A percentile compares a stretch with the other conserved stretches of the same genome.
phyloP scores from a whole-genome alignment of 768 basidiomycete species.

The Tylopilus intermedius region DNA sequence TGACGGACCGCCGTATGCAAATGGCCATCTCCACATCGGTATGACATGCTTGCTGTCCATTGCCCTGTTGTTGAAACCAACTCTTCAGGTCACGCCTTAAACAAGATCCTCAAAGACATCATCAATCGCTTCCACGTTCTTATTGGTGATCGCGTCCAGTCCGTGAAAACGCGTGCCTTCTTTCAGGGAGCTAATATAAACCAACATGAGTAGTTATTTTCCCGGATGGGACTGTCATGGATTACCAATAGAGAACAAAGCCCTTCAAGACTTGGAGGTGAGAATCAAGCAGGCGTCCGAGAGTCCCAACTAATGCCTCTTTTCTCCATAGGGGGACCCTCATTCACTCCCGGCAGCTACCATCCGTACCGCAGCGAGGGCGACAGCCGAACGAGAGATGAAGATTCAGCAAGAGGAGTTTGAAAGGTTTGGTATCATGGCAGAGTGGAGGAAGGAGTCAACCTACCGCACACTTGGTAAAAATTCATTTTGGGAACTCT shows the following conservation, averaged over 20 bases:
- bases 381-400: conserved; percentile 71
- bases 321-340: conserved; percentile 45
- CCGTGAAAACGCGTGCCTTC: conserved; percentile 24
- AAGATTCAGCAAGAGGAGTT: conserved; percentile 76
- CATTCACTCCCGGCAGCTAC: conserved; percentile 48
- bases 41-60: conserved; percentile 7
- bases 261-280: conserved; percentile 71
- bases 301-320: no score
- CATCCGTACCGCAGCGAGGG: conserved; percentile 67
- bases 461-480: conserved; percentile 86
- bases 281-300: conserved; percentile 11
- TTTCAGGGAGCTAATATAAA: neutral
- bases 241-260: conserved; percentile 94
- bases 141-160: conserved; percentile 78
- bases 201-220: conserved; percentile 56
- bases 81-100: conserved; percentile 81
- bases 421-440: conserved; percentile 81
- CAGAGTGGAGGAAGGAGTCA: conserved; percentile 68
- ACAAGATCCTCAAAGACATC: conserved; percentile 95
- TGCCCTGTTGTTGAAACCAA: neutral
- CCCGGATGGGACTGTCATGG: conserved; percentile 99
- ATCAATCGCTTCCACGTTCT: conserved; percentile 88
- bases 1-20: conserved; percentile 97
- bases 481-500: neutral
- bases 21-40: conserved; percentile 96